Evolutionary conservation across 78 protist species (phyloP).

Genomic region (Dictyostelium citrinum): DNA sequence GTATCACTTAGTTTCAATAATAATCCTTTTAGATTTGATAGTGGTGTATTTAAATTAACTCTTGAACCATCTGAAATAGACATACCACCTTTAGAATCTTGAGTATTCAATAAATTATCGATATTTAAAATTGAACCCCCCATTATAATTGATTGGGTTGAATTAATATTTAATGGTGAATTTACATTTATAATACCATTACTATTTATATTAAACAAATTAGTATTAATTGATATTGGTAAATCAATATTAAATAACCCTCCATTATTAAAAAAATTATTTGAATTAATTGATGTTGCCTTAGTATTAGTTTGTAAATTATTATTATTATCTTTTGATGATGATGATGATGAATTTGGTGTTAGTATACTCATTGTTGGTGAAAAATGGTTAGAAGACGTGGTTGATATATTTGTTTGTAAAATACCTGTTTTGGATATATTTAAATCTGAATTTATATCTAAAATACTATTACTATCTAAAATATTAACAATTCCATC

Average conservation of each 20-base stretch:
- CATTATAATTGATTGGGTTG: neutral
- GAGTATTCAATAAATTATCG: neutral
- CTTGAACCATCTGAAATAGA: neutral
- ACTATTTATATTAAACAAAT: neutral
- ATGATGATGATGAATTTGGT: neutral
- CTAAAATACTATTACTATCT: neutral
- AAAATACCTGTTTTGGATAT: neutral
- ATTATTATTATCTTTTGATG: neutral
- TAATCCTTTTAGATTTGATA: neutral
- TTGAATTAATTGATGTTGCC: neutral
- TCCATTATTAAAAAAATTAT: neutral
- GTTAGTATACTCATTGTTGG: neutral
- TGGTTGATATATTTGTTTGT: neutral
- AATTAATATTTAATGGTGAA: neutral
- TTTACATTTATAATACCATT: neutral
- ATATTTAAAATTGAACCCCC: neutral
- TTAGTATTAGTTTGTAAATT: neutral
- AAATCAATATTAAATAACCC: neutral
- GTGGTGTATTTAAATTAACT: neutral
- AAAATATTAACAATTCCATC: neutral
- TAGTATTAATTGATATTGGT: neutral
- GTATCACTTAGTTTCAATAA: neutral
- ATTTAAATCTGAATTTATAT: neutral
- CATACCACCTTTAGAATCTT: neutral
- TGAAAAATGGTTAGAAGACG: neutral